Percentiles rank a stretch among this genome's conserved stretches.
Conservation (phyloP, 257 asterid species). For the Ophiorrhiza pumila region DNA sequence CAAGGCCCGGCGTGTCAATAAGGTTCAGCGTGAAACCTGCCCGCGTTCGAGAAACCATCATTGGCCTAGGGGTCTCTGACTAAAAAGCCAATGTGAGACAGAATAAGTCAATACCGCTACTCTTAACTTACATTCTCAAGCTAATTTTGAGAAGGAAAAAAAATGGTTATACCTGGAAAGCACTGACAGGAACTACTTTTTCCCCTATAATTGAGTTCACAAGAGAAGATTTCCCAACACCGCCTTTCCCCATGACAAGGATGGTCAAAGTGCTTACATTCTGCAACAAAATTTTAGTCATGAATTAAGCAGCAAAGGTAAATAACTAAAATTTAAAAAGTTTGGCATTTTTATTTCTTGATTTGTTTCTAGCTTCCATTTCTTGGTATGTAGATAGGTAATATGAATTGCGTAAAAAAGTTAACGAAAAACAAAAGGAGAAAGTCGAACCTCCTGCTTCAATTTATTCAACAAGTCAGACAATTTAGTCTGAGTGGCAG, state of each 20-base stretch:
- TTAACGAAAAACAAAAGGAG: background rate
- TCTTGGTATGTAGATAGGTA: background rate
- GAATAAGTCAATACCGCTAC: constrained; percentile 1
- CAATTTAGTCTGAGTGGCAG: constrained; percentile 86
- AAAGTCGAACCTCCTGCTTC: constrained; percentile 64
- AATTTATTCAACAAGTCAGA: constrained; percentile 72
- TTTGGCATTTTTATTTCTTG: background rate
- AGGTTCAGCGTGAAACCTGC: constrained; percentile 86
- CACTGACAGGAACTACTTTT: constrained; percentile 86
- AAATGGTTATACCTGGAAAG: constrained; percentile 86
- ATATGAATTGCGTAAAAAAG: background rate
- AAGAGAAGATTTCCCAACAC: constrained; percentile 96
- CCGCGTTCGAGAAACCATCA: constrained; percentile 86
- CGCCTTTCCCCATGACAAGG: constrained; percentile 97
- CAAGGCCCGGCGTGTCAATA: constrained; percentile 93
- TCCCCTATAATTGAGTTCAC: constrained; percentile 89
- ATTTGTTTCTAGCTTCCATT: background rate
- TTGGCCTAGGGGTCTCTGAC: constrained; percentile 93
- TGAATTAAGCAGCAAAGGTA: background rate
- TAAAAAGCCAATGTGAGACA: constrained; percentile 27
- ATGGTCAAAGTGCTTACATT: constrained; percentile 71
- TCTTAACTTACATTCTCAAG: constrained; percentile 10
- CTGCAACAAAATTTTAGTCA: constrained; percentile 30
- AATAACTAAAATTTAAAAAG: background rate
- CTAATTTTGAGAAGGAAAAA: background rate